Evolutionary conservation across 1,284 basidiomycete species (phyloP).

Genomic region (Tausonia pullulans): DNA sequence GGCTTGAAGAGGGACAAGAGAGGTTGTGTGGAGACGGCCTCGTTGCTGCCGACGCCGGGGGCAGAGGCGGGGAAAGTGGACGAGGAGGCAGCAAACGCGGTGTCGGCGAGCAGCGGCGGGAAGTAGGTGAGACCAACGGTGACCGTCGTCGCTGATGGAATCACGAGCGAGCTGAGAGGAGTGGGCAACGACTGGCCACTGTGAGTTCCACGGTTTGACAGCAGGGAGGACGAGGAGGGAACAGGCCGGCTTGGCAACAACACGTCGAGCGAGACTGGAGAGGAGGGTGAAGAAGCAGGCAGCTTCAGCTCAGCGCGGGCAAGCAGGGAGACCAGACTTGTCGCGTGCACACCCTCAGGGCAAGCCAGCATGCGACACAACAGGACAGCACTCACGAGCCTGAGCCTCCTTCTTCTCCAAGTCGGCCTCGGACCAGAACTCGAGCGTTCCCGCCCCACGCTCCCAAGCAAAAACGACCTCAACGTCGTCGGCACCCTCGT

Average conservation of each 20-base stretch:
- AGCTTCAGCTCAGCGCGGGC: not conserved
- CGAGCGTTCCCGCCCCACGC: not conserved
- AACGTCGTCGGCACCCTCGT: conserved; percentile 1
- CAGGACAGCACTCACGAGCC: not conserved
- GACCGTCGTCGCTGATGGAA: not conserved
- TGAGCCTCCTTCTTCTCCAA: not conserved
- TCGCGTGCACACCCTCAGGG: not conserved
- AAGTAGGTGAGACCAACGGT: not conserved
- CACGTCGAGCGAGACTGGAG: too few relatives aligned
- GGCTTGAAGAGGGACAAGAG: not conserved
- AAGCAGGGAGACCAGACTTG: too few relatives aligned
- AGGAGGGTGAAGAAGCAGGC: not conserved
- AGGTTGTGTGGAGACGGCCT: too few relatives aligned
- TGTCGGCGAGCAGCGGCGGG: too few relatives aligned
- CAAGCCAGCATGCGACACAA: not conserved
- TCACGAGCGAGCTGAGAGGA: not conserved
- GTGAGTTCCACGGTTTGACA: too few relatives aligned
- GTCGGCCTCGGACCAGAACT: not conserved
- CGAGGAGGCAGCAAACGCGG: too few relatives aligned
- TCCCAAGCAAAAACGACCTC: not conserved
- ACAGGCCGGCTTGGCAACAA: not conserved
- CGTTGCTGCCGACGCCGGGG: too few relatives aligned
- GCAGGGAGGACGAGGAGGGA: not conserved
- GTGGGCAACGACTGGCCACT: not conserved
- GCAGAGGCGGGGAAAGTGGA: too few relatives aligned